A percentile compares a stretch with the other conserved stretches of the same genome.
These are phyloP conservation scores for Cyclotella sp. DNA, from an alignment of 108 stramenopile genomes.

Conservation along the genomic window DNA sequence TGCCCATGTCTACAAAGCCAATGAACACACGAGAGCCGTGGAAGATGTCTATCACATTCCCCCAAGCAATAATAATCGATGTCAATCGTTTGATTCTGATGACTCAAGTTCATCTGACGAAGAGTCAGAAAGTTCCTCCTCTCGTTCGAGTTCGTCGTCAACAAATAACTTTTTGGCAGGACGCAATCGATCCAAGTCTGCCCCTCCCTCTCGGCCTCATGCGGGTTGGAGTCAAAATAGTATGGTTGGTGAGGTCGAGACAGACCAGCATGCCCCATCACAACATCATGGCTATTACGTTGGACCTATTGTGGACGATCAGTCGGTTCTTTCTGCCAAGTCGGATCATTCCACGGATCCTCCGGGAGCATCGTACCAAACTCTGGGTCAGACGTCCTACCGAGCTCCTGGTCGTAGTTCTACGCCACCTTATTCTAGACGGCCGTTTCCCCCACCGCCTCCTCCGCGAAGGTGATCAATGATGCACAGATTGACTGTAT, in stretches of 20 bases:
- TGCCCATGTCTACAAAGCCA: not conserved
- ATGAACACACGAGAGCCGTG: not conserved
- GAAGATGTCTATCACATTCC: not conserved
- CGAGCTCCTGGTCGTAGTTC: constrained; percentile 13
- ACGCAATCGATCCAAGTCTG: not conserved
- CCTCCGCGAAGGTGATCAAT: constrained; percentile 8
- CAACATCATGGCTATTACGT: not conserved
- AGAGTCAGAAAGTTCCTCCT: constrained; percentile 16
- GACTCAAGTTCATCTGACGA: constrained; percentile 24
- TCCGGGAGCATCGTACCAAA: constrained; percentile 49
- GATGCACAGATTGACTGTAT: no score
- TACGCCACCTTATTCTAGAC: constrained; percentile 4
- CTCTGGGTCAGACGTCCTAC: not conserved
- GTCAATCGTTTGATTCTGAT: constrained; percentile 9
- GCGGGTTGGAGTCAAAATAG: not conserved
- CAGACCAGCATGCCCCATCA: not conserved
- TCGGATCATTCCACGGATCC: constrained; percentile 50
- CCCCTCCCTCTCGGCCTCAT: not conserved
- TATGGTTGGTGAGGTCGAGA: not conserved
- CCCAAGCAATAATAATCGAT: no score
- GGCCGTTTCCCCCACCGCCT: constrained; percentile 7
- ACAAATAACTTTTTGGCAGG: not conserved
- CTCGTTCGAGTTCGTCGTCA: constrained; percentile 16
- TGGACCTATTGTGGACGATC: constrained; percentile 15
- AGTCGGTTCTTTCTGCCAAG: constrained; percentile 28